Percentiles rank a stretch among this genome's conserved stretches.
Evolutionary conservation across 495 filamentous ascomycete species (phyloP).

Genomic region (Penicillium manginii): DNA sequence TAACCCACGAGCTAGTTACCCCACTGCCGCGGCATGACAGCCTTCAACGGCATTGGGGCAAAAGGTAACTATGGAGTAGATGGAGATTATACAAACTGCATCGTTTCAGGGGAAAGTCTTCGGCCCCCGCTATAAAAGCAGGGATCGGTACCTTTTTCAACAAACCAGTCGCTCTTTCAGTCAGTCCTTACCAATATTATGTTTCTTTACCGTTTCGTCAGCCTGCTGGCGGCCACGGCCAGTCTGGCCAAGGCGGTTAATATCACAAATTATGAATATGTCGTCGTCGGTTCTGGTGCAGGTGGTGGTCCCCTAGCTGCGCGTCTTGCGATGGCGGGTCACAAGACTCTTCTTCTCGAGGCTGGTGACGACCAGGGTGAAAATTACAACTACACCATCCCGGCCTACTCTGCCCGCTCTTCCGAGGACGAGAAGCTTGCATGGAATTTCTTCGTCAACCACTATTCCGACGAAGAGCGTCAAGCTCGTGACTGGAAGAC

Average conservation of each 20-base stretch:
- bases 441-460: conserved; percentile 54
- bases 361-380: conserved; percentile 63
- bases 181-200: conserved; percentile 9
- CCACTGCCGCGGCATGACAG: conserved; percentile 7
- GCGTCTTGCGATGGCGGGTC: conserved; percentile 62
- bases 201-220: conserved; percentile 6
- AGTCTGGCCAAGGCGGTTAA: conserved; percentile 33
- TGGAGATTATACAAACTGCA: background rate
- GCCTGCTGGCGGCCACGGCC: conserved; percentile 20
- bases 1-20: background rate
- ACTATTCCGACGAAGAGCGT: conserved; percentile 44
- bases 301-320: conserved; percentile 67
- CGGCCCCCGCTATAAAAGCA: background rate
- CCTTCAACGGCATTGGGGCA: background rate
- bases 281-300: conserved; percentile 67
- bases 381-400: conserved; percentile 38
- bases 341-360: conserved; percentile 64
- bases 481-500: conserved; percentile 49
- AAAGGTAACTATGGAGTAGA: background rate
- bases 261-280: conserved; percentile 60
- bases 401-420: conserved; percentile 37
- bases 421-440: conserved; percentile 39
- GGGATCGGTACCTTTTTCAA: background rate
- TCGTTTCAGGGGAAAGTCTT: background rate
- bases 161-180: conserved; percentile 6